Base-by-base conservation (phyloP, 306 rosid species). In the Geum urbanum region DNA sequence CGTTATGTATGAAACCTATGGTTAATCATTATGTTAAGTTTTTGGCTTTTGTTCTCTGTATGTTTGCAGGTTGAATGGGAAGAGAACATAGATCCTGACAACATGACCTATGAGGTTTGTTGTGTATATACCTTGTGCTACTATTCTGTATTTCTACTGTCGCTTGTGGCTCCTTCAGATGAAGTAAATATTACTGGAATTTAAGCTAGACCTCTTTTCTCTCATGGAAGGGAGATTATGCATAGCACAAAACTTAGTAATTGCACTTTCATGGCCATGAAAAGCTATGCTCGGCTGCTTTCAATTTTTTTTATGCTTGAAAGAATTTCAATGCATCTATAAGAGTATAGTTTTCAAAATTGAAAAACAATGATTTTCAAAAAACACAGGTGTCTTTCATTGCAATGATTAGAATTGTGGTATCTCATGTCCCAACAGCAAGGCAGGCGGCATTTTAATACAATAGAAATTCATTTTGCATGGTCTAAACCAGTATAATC, bases 41-140 rank as follows among this genome's bases (percentile, higher is more conserved):
- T 56, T 9, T 64, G 44, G 55, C 32, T 51, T 61, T 76, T 66
- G 71, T 68, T 2, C 53, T 52, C 56, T 83, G 61, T 76, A 55
- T 67, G 56, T 57, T 55, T 74, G 78, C 91, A 89, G 98, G 88
- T 74, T 62, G 49, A 67, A 65, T 92, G 95, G 96, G 96, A 92
- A 78, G 98, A 87, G 76, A 76, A 77, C 55, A 75, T 89, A 40
- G 96, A 89, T 83, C 96, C 89, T 14, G 98, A 92, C 80, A 85
- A 79, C 79, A 89, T 92, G 98, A 92, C 96, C 43, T 92, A 92
- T 63, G 95, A 92, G 98, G 96, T 92, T 66, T 44, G 71, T 46
- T 79, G 49, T 49, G 20, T 20, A 47, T 59, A 32, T 32, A 12
- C 60, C 15, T 35, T 46, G 46, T 55, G 32, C 41, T 24, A 22